Evolutionary conservation across 2,329 filamentous ascomycete species (phyloP), one percentile per base, ranked within the genome.

Genomic region (Paecilomyces sp.): DNA sequence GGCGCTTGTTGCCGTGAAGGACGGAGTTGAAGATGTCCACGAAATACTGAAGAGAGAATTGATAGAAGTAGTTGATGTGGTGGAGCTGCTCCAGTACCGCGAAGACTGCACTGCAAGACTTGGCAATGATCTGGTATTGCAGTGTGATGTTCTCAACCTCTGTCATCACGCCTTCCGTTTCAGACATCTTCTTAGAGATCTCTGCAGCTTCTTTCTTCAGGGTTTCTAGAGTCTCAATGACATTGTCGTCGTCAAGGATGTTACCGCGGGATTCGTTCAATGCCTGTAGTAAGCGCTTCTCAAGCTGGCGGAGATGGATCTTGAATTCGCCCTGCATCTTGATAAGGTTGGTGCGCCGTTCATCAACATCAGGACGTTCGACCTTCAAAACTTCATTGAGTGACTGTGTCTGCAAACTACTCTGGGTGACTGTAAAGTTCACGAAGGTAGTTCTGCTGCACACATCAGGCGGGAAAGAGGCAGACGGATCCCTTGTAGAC

Each of bases 291-390:
- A 99, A 83, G 60, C 90, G 88, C 78, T 96, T 97, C 81, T 99
- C 95, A 30, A 99, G 84, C 74, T 96, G 91, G 63, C 94, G 89
- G 52, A 99, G 85, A 76, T 97, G 93, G n/a, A 97, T 88, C 79
- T 95, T 97, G 83, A 99, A 99, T 77, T 99, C 95, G 70, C 94
- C 94, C 79, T 99, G 94, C 69, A 97, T 85, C 79, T 99, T 99
- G 83, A 97, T 96, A 65, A 99, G 87, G 74, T 99, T 97, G 36
- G 92, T 96, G 60, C 94, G 87, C 64, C 94, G 86, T 80, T 97
- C 92, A 72, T 99, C 94, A 18, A 99, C 92, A 77, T 99, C 94
- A 3, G 95, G 94, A 59, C 95, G 87, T 80, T 99, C 94, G 13
- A 92, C 96, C 76, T 97, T 97, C 70, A 99, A 85, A 34, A 97